Evolutionary conservation across 139 green algal species (phyloP).

Genomic region (Micractinium sp.): DNA sequence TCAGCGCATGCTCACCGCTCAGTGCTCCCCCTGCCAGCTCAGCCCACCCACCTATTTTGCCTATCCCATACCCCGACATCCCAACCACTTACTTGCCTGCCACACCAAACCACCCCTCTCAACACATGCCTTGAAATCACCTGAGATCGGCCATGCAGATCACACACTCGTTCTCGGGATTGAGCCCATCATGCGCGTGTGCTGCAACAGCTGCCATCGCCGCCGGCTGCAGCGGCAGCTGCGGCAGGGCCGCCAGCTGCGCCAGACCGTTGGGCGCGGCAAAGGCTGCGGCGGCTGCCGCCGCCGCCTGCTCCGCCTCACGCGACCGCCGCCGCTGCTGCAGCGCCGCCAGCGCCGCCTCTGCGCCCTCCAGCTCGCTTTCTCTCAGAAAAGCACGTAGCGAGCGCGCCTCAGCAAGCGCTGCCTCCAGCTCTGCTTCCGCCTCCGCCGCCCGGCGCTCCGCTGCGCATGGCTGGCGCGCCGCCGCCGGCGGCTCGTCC

Average conservation of each 20-base stretch:
- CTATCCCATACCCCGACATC: too few species aligned
- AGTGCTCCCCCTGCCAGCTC: too few species aligned
- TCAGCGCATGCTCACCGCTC: too few species aligned
- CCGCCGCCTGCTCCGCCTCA: slow-evolving; percentile 3
- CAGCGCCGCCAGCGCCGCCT: slow-evolving; percentile 7
- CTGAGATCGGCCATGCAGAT: slow-evolving; percentile 12
- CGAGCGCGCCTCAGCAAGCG: slow-evolving; percentile 4
- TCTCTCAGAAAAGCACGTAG: slow-evolving; percentile 18
- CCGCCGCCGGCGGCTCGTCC: slow-evolving; percentile 8
- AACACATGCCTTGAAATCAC: neutral
- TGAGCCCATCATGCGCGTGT: neutral
- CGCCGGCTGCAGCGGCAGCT: slow-evolving; percentile 17
- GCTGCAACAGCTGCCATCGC: neutral
- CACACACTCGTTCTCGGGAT: slow-evolving; percentile 3
- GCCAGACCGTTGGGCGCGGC: neutral
- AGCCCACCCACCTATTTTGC: too few species aligned
- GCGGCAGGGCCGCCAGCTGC: neutral
- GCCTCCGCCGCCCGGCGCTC: neutral
- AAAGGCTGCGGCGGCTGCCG: neutral
- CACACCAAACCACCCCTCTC: too few species aligned
- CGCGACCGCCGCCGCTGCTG: slow-evolving; percentile 3
- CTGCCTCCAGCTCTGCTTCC: neutral
- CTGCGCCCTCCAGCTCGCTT: neutral
- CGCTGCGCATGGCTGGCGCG: slow-evolving; percentile 15
- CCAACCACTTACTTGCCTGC: too few species aligned